phyloP scores from a whole-genome alignment of 495 filamentous ascomycete genomes.

The Chlorociboria aeruginascens region DNA sequence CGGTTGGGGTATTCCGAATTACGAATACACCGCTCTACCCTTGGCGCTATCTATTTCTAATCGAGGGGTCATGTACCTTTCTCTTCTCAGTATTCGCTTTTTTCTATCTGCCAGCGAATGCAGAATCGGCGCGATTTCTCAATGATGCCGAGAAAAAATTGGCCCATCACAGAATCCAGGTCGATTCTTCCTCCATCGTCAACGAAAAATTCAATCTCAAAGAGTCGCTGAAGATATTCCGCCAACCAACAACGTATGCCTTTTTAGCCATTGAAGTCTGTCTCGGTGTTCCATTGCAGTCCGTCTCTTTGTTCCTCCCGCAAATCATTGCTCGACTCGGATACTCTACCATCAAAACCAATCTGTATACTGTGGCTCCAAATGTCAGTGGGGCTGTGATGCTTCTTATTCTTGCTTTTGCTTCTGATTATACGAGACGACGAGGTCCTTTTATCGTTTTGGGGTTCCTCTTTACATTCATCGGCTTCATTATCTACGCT shows the following conservation, averaged over 20 bases:
- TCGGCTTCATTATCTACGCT: constrained; percentile 66
- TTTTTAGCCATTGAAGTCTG: constrained; percentile 55
- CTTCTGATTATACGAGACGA: constrained; percentile 20
- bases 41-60: constrained; percentile 70
- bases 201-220: constrained; percentile 24
- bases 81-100: constrained; percentile 38
- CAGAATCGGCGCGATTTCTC: constrained; percentile 51
- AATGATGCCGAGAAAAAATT: constrained; percentile 50
- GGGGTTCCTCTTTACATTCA: constrained; percentile 61
- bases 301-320: constrained; percentile 57
- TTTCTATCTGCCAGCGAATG: constrained; percentile 54
- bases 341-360: constrained; percentile 54
- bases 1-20: constrained; percentile 70
- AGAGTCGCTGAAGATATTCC: constrained; percentile 34
- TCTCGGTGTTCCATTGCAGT: constrained; percentile 62
- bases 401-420: constrained; percentile 2
- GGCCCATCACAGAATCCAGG: constrained; percentile 54
- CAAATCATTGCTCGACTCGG: constrained; percentile 56
- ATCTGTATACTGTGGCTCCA: constrained; percentile 66
- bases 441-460: constrained; percentile 64
- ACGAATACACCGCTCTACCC: constrained; percentile 24
- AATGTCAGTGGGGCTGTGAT: constrained; percentile 48
- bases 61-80: constrained; percentile 32
- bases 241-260: constrained; percentile 9
- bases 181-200: constrained; percentile 1